phyloP scores from a whole-genome alignment of 1,284 basidiomycete genomes.

The Salmacisia buchloeana region DNA sequence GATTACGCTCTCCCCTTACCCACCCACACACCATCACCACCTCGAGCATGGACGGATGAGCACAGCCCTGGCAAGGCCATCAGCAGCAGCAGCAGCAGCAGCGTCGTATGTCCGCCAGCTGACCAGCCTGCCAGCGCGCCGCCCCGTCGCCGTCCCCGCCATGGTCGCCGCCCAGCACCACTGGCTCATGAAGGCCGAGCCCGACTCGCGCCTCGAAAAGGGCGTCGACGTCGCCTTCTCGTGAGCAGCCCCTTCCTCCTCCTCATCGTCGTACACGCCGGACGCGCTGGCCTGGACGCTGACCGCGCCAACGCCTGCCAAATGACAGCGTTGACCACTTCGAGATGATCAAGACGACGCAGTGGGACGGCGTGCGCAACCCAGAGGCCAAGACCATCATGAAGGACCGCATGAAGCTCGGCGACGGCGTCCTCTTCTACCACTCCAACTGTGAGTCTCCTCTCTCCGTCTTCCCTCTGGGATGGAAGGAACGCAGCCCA shows the following conservation, averaged over 20 bases:
- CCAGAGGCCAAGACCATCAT: slow-evolving; percentile 87
- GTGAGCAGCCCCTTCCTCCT: neutral
- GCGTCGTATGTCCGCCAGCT: no score
- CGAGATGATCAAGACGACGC: slow-evolving; percentile 56
- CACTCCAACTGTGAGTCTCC: slow-evolving; percentile 80
- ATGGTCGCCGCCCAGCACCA: slow-evolving; percentile 5
- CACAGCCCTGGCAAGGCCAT: no score
- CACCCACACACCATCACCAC: no score
- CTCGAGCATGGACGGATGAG: no score
- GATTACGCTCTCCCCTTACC: no score
- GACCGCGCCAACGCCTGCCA: neutral
- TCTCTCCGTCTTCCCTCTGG: neutral
- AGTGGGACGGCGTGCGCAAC: slow-evolving; percentile 88
- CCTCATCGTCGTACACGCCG: no score
- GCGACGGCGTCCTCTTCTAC: slow-evolving; percentile 75
- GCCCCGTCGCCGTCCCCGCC: neutral
- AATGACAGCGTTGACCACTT: slow-evolving; percentile 33
- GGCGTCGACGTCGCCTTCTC: slow-evolving; percentile 41
- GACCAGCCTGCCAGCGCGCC: no score
- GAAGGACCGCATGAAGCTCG: slow-evolving; percentile 70
- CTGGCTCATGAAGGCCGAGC: slow-evolving; percentile 50
- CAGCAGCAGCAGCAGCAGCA: no score
- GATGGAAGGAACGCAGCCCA: neutral
- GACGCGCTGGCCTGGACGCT: no score
- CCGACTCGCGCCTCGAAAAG: slow-evolving; percentile 33